Base-by-base conservation (phyloP, 768 basidiomycete species). In the Xerocomellus amylosporus region DNA sequence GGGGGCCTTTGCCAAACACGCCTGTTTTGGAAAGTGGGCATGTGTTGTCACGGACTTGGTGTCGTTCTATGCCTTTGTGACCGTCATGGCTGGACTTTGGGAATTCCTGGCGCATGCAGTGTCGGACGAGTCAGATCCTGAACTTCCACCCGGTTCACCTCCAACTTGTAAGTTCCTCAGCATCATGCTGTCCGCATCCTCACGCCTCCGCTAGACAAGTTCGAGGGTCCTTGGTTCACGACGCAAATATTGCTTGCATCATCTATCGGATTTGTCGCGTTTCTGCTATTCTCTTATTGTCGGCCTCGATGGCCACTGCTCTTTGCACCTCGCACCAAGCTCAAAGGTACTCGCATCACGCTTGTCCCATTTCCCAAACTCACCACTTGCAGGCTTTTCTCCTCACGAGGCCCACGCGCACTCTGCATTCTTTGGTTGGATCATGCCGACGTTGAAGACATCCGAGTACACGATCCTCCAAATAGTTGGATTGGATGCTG, bases 401-500 rank as follows among this genome's bases (percentile, higher is more conserved):
- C 93, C 93, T 19, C 91, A 93, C 60, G 93, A 95, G 70, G 93
- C 90, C 0, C 93, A 95, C 65, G 85, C 85, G 3, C 88, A 91
- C 62, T 79, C 83, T 55, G 85, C 88, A 0, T 90, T 97, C 74
- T 93, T 97, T 72, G 93, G 93, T 24, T 99, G 97, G 96, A 90
- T 99, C 49, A 73, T 96, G 61, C 96, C 96, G 1, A 98, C 96
- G 0, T 79, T 98, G 40, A 76, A 81, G 54, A 93, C 88, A 0
- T 94, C 91, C 42, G 96, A 99, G 67, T 94, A 91, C 56, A 89
- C 93, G 0, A 85, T 99, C 4, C 77, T 99, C 3, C 94, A 98
- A 71, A 96, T 97, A 46, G 96, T 99, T 13, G 96, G 96, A 0
- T 75, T 99, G 39, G 96, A 99, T 71, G 96, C 96, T 39, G 95